Percentiles rank a stretch among this genome's conserved stretches.
These are phyloP conservation scores for Drechslerella stenobrocha DNA, from an alignment of 2,329 filamentous ascomycete species.

Conservation along the genomic window DNA sequence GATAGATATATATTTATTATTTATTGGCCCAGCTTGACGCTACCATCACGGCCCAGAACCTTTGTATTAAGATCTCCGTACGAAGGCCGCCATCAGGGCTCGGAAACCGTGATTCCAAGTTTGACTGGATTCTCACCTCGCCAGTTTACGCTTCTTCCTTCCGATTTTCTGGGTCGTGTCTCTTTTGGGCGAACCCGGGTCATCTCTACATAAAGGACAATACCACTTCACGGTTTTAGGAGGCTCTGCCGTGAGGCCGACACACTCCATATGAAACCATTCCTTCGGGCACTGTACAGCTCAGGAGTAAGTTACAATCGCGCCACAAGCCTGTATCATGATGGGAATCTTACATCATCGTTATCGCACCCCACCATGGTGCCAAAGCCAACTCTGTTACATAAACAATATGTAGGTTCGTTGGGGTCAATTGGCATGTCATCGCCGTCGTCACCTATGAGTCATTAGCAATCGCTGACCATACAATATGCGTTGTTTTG, in stretches of 20 bases:
- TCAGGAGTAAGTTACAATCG: constrained; percentile 7
- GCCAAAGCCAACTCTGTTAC: constrained; percentile 77
- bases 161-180: constrained; percentile 34
- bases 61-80: background rate
- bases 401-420: constrained; percentile 76
- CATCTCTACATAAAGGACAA: constrained; percentile 75
- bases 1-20: too few relatives aligned
- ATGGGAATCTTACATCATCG: constrained; percentile 64
- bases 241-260: constrained; percentile 69
- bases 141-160: constrained; percentile 33
- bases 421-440: constrained; percentile 73
- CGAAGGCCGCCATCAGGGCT: background rate
- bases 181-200: constrained; percentile 58
- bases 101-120: too few relatives aligned
- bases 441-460: constrained; percentile 66
- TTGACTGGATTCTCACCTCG: constrained; percentile 9
- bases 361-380: constrained; percentile 85
- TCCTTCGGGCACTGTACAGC: constrained; percentile 70
- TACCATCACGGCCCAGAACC: background rate
- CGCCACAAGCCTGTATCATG: background rate
- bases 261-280: constrained; percentile 83
- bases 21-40: too few relatives aligned
- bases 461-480: constrained; percentile 54
- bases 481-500: background rate
- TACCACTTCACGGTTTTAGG: constrained; percentile 79